Evolutionary conservation across 257 asterid species (phyloP), one percentile per base, ranked within the genome.

Genomic region (Plantago elongata): DNA sequence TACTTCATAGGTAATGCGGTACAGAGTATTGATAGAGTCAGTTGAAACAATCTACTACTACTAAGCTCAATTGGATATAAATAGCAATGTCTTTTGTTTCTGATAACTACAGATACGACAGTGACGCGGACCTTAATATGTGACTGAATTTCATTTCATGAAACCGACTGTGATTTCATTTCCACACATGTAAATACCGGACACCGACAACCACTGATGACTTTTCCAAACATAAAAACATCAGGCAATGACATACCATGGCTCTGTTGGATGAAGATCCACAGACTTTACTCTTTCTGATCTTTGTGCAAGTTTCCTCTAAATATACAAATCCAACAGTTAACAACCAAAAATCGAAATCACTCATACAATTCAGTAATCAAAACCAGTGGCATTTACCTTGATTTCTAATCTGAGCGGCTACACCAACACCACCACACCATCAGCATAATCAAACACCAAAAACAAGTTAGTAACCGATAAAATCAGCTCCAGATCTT

Each of bases 251-350:
- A 61, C 40, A 18, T 71, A 81, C 90, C 90, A 83, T 83, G 90
- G 88, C 82, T 84, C 91, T 9, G 88, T 74, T 48, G 91, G 91
- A 73, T 84, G 91, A 29, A 84, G 85, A 81, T 84, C 91, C 70
- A 81, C 91, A 10, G 88, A 79, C 68, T 84, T 84, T 52, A 81
- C 85, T 74, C 91, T 72, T 69, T 84, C 91, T 66, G 91, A 84
- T 75, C 88, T 75, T 71, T 84, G 87, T 18, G 88, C 85, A 71
- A 81, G 82, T 75, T 84, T 84, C 65, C 84, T 81, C 91, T 84
- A 76, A 54, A 60, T 52, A 71, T 59, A 61, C 15, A 66, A 74
- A 54, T 9, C 1, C 27, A 1, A 61, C 61, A 12, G 45, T 75
- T 70, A 58, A 74, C 68, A 67, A 40, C 57, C 30, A 60, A 48